These are phyloP conservation scores for Keithomyces neogunnii DNA, from an alignment of 2,329 filamentous ascomycete genomes.

Conservation along the genomic window DNA sequence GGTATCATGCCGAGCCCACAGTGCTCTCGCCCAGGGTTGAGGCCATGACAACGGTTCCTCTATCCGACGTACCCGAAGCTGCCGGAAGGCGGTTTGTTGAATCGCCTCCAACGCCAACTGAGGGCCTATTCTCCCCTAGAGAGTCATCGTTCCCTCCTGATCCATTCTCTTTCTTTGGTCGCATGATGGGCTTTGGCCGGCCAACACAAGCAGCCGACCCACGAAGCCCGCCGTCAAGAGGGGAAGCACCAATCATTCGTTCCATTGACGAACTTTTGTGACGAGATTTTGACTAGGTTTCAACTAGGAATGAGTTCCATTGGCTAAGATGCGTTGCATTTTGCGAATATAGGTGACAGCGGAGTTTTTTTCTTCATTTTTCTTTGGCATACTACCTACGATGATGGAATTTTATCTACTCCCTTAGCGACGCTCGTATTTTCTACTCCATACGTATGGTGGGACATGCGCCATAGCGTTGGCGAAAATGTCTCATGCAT, in stretches of 20 bases:
- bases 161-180: constrained; percentile 42
- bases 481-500: neutral
- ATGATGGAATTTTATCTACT: neutral
- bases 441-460: neutral
- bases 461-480: neutral
- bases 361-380: neutral
- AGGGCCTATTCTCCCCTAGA: constrained; percentile 45
- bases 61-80: constrained; percentile 39
- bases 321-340: neutral
- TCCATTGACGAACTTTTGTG: constrained; percentile 73
- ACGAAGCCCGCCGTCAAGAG: constrained; percentile 64
- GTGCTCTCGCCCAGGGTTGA: constrained; percentile 65
- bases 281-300: constrained; percentile 12
- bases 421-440: neutral
- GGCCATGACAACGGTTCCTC: constrained; percentile 62
- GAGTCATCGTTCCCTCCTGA: constrained; percentile 45
- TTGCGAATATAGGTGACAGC: neutral
- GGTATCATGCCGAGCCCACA: constrained; percentile 38
- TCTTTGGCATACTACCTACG: neutral
- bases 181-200: constrained; percentile 34
- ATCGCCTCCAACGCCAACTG: constrained; percentile 40
- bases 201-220: constrained; percentile 53
- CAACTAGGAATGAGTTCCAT: neutral
- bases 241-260: constrained; percentile 65
- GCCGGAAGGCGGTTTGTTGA: constrained; percentile 45